Base-by-base conservation (phyloP, 2,329 filamentous ascomycete genomes). In the Aspergillus ibericus region DNA sequence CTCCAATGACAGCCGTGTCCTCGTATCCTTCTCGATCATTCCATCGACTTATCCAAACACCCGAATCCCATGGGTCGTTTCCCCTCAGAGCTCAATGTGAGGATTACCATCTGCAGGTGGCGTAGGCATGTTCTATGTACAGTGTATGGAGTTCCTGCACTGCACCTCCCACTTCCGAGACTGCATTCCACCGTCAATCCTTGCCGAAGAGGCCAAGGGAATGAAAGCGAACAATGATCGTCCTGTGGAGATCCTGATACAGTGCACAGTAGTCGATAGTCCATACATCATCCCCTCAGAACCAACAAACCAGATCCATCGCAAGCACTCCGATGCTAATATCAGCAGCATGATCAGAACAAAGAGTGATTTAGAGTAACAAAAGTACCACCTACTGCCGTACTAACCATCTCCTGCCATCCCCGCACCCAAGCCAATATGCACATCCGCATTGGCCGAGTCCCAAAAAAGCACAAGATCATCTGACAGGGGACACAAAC, bases 111-210 rank as follows among this genome's bases (percentile, higher is more conserved):
- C 44, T 47, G 44, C 44, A 47, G 25, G 44, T 47, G 22, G 44
- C 15, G 44, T 25, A 25, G 44, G 22, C 22, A 47, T 15, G 44
- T 27, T 15, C 29, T 16, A 50, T 20, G 18, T 29, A 9, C 16
- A 9, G 10, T 38, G 16, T 18, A 52, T 27, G 36, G 49, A 16
- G 18, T 13, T 52, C 36, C 50, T 27, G 36, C 50, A 27, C 50
- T 27, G 36, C 50, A 40, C 35, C 34, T 25, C 50, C 22, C 18
- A 52, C 49, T 16, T 29, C 49, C 34, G 35, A 16, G 49, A 40
- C 49, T 40, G 36, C 34, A 40, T 40, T 27, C 49, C 34, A 36
- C 49, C 25, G 50, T 53, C 36, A 53, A 53, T 53, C 50, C 22
- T 53, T 53, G 44, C 50, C 36, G 16, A 53, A 53, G 50, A 29